Evolutionary conservation across 495 filamentous ascomycete species (phyloP), one percentile per base, ranked within the genome.

Genomic region (Aspergillus carlsbadensis): DNA sequence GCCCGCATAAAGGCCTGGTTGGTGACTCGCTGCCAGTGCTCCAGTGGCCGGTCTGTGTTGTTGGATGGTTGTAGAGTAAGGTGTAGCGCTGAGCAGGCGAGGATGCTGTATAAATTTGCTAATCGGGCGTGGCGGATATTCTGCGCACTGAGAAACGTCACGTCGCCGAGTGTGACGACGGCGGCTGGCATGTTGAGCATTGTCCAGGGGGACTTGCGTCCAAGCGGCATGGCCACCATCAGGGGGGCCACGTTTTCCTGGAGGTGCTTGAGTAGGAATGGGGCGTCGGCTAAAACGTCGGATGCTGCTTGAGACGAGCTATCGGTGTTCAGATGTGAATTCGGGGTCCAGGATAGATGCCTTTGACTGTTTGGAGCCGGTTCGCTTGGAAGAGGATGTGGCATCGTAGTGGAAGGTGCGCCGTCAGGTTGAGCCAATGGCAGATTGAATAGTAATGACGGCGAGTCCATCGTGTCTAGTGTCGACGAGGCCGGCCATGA

Each of bases 151-250:
- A 70, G 60, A 18, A 68, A 67, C 0, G 70, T 72, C 5, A 68
- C 39, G 20, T 72, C 68, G 10, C 65, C 57, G 46, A 63, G 67
- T n/a, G 70, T 65, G 0, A 67, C 61, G 1, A 73, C 61, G 0
- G 70, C 70, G 1, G 63, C 64, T 5, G 70, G 63, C 6, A 73
- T 51, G 35, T 70, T 70, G 29, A 69, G 22, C 6, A 70, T 69
- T 34, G 65, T 66, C 68, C 70, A 73, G 0, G 70, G 68, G 0
- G 68, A 66, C 39, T 73, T 70, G 21, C 67, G 52, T 0, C 63
- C 63, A 13, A 65, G 62, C 1, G 70, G 66, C 31, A 73, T 62
- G 10, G 66, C 65, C 63, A 69, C 66, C 29, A 73, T 70, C 5
- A 64, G 60, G 3, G 68, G 60, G 21, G 69, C 68, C 0, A 73